A percentile compares a stretch with the other conserved stretches of the same genome.
phyloP scores from a whole-genome alignment of 2,329 filamentous ascomycete genomes.

The Onygenales sp. region DNA sequence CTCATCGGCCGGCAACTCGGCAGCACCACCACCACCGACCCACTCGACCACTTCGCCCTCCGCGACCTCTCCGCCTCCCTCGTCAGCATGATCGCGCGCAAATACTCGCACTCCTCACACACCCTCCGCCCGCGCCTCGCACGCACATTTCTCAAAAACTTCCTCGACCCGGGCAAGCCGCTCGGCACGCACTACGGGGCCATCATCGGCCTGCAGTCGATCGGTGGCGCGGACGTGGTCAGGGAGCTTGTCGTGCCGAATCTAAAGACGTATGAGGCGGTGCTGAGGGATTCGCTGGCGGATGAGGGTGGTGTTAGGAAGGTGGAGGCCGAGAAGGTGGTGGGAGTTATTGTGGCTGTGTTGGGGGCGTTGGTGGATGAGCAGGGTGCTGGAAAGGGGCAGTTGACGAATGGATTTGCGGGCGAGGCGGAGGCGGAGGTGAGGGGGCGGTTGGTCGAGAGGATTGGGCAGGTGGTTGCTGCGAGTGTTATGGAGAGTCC shows the following conservation, averaged over 20 bases:
- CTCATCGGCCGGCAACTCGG: constrained; percentile 77
- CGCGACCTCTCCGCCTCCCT: constrained; percentile 78
- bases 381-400: constrained; percentile 14
- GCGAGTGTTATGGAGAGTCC: constrained; percentile 28
- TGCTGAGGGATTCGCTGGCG: constrained; percentile 47
- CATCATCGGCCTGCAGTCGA: constrained; percentile 65
- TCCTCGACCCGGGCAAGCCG: constrained; percentile 77
- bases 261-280: constrained; percentile 52
- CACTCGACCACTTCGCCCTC: constrained; percentile 61
- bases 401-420: constrained; percentile 28
- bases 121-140: constrained; percentile 81
- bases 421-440: constrained; percentile 28
- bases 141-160: constrained; percentile 84
- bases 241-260: constrained; percentile 57
- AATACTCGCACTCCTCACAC: constrained; percentile 71
- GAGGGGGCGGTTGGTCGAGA: constrained; percentile 26
- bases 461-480: constrained; percentile 34
- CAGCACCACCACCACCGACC: constrained; percentile 38
- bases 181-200: constrained; percentile 83
- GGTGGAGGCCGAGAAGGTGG: constrained; percentile 51
- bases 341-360: constrained; percentile 47
- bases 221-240: constrained; percentile 62
- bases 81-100: constrained; percentile 66
- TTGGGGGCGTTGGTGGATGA: constrained; percentile 46
- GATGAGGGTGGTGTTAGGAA: constrained; percentile 43